These are phyloP conservation scores for Magnusiomyces paraingens DNA, from an alignment of 1,139 yeast species.

Conservation along the genomic window DNA sequence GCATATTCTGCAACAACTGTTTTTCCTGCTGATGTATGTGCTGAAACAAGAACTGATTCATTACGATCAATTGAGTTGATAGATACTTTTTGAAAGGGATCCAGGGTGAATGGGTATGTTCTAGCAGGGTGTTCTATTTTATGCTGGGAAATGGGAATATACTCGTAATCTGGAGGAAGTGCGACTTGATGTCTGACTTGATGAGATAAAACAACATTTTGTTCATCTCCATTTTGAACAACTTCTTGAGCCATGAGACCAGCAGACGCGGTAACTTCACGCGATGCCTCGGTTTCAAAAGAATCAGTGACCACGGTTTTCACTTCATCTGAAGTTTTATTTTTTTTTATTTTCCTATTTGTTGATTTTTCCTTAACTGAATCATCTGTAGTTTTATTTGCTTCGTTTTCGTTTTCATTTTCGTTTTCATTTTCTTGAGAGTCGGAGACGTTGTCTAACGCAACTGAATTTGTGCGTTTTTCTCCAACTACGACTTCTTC, in stretches of 20 bases:
- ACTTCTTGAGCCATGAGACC: constrained; percentile 50
- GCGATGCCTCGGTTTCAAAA: constrained; percentile 83
- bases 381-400: not conserved
- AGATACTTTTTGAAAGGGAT: constrained; percentile 95
- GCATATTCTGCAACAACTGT: constrained; percentile 99
- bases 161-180: constrained; percentile 83
- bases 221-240: constrained; percentile 32
- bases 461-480: not conserved
- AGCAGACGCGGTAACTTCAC: constrained; percentile 75
- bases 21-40: constrained; percentile 98
- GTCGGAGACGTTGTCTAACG: not conserved
- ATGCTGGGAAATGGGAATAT: constrained; percentile 82
- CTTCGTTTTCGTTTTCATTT: not conserved
- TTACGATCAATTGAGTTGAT: constrained; percentile 89
- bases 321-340: constrained; percentile 8
- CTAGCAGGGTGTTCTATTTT: constrained; percentile 57
- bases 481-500: not conserved
- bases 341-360: not conserved
- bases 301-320: constrained; percentile 79
- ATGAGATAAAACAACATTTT: constrained; percentile 70
- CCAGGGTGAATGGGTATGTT: constrained; percentile 83
- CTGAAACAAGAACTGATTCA: constrained; percentile 95
- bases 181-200: constrained; percentile 98
- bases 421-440: not conserved
- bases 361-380: constrained; percentile 3